Conservation (phyloP, 139 green algal genomes). For the Volvox reticuliferus region DNA sequence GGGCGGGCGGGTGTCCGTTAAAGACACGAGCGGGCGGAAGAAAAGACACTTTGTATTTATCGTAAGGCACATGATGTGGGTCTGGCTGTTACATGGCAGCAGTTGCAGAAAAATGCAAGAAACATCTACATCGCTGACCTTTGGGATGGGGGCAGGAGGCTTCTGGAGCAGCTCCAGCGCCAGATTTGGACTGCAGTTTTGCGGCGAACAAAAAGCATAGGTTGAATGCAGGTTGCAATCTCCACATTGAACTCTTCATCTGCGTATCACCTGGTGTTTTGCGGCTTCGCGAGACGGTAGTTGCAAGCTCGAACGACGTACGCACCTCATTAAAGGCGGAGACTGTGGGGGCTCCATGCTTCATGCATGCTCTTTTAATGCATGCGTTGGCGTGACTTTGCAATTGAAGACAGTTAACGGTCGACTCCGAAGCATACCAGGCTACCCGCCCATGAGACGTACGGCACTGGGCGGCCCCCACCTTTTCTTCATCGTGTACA, state of each 20-base stretch:
- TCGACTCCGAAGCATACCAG: no score
- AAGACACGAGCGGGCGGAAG: background rate
- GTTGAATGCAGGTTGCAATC: no score
- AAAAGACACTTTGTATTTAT: background rate
- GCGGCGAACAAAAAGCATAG: no score
- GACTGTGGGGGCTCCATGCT: background rate
- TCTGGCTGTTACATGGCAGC: background rate
- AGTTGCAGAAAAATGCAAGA: background rate
- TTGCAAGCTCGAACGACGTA: background rate
- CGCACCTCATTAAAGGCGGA: background rate
- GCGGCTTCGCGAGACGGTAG: background rate
- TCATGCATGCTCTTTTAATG: no score
- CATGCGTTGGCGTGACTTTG: no score
- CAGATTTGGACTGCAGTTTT: background rate
- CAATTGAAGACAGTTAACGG: no score
- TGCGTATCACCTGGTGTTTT: background rate
- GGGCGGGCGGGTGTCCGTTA: background rate
- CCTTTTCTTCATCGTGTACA: no score
- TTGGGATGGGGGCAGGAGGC: background rate
- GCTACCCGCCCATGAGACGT: no score
- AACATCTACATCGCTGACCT: background rate
- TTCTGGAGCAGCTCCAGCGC: conserved; percentile 9
- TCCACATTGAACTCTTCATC: no score
- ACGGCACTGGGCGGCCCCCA: no score
- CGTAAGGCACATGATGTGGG: no score